phyloP scores from a whole-genome alignment of 2,329 filamentous ascomycete genomes.

The Colletotrichum liaoningense region DNA sequence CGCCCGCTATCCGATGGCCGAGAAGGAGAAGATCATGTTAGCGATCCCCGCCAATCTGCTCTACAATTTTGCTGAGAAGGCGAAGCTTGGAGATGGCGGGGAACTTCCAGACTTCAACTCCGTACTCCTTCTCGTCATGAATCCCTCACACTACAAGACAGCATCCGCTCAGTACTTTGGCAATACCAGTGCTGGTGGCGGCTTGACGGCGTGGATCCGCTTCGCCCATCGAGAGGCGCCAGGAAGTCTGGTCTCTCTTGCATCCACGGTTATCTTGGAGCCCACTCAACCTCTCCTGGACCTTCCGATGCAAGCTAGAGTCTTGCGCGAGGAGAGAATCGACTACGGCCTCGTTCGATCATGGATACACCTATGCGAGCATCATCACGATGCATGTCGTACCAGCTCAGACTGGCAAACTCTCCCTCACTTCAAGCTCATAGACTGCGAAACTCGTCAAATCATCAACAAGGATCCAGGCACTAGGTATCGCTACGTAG shows the following conservation, averaged over 20 bases:
- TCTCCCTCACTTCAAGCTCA: constrained; percentile 6
- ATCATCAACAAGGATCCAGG: constrained; percentile 5
- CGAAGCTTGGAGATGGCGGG: too few relatives aligned
- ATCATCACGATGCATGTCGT: background rate
- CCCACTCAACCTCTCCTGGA: background rate
- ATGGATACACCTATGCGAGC: constrained; percentile 1
- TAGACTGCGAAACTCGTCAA: constrained; percentile 4
- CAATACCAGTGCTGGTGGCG: background rate
- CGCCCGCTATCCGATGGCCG: background rate
- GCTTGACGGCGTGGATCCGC: background rate
- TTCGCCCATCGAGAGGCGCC: background rate
- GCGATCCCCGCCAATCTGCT: constrained; percentile 2
- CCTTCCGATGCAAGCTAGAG: background rate
- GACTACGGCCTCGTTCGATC: constrained; percentile 3
- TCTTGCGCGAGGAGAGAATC: background rate
- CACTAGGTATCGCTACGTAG: constrained; percentile 39
- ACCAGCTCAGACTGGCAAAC: background rate
- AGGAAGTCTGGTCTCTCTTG: background rate
- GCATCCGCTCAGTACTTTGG: background rate
- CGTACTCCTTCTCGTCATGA: constrained; percentile 9
- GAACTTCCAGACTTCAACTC: background rate
- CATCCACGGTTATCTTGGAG: background rate
- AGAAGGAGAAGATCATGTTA: background rate
- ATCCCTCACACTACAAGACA: background rate
- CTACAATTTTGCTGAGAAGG: background rate